These are phyloP conservation scores for Candida caryicola DNA, from an alignment of 805 yeast genomes.

Conservation along the genomic window DNA sequence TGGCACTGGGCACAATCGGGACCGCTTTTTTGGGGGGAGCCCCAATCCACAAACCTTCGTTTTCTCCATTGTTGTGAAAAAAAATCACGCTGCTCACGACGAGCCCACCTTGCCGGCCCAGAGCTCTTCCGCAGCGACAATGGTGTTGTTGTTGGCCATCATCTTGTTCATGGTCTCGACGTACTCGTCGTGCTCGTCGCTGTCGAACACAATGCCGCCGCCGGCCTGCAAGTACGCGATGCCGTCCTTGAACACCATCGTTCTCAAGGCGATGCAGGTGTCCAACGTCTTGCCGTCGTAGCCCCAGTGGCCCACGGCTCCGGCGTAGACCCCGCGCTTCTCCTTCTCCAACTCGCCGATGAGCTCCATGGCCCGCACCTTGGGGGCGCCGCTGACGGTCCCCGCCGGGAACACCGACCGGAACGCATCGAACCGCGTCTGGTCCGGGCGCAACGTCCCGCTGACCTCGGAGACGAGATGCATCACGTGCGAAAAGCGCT, in stretches of 20 bases:
- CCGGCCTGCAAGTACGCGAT: conserved; percentile 95
- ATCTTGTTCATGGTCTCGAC: conserved; percentile 96
- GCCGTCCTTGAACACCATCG: conserved; percentile 93
- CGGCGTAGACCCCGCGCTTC: conserved; percentile 95
- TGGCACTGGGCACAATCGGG: too few species aligned
- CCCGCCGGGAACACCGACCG: conserved; percentile 99
- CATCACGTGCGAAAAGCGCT: conserved; percentile 95
- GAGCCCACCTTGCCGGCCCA: conserved; percentile 52
- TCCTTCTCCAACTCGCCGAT: conserved; percentile 87
- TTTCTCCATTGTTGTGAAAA: too few species aligned
- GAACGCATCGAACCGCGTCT: conserved; percentile 93
- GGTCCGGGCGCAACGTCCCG: conserved; percentile 79
- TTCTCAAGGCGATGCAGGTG: conserved; percentile 95
- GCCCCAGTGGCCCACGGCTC: conserved; percentile 98
- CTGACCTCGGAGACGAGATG: conserved; percentile 94
- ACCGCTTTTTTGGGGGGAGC: too few species aligned
- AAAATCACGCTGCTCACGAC: too few species aligned
- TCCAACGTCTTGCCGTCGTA: conserved; percentile 95
- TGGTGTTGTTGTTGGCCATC: conserved; percentile 87
- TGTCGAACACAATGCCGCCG: conserved; percentile 95
- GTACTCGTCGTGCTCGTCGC: conserved; percentile 94
- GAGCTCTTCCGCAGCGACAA: conserved; percentile 85
- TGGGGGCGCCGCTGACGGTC: conserved; percentile 98
- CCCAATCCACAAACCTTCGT: too few species aligned
- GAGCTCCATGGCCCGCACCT: conserved; percentile 93